These are phyloP conservation scores for Salix brachista DNA, from an alignment of 345 rosid species.

Conservation along the genomic window DNA sequence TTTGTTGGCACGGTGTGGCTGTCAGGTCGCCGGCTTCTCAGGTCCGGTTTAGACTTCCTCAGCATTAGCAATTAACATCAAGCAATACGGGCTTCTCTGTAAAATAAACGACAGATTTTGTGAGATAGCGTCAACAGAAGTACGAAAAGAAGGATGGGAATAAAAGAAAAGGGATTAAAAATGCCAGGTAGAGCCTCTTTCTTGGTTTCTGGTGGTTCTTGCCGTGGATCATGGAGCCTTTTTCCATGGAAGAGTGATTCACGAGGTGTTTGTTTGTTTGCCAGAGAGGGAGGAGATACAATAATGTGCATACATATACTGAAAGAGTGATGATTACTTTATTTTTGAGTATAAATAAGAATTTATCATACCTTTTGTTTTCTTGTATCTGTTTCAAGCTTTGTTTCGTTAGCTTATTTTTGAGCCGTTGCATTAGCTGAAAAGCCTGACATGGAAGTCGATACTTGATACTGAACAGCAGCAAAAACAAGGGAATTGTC, in stretches of 20 bases:
- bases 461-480: background rate
- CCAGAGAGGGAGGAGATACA: background rate
- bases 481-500: background rate
- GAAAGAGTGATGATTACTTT: background rate
- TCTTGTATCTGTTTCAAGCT: background rate
- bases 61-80: slow-evolving; percentile 36
- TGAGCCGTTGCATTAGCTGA: background rate
- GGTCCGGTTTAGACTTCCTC: slow-evolving; percentile 89
- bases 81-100: slow-evolving; percentile 46
- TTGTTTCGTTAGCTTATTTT: background rate
- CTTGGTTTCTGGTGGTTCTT: background rate
- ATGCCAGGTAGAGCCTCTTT: background rate
- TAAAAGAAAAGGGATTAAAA: background rate
- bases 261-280: background rate
- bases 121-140: too few relatives aligned
- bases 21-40: slow-evolving; percentile 86
- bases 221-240: background rate
- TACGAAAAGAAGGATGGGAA: background rate
- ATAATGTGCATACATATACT: background rate
- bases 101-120: background rate
- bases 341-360: background rate
- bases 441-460: background rate
- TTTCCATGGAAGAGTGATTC: background rate
- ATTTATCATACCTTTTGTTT: background rate
- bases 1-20: slow-evolving; percentile 99